Evolutionary conservation across 768 basidiomycete genomes (phyloP).

Genomic region (Paxillus involutus): DNA sequence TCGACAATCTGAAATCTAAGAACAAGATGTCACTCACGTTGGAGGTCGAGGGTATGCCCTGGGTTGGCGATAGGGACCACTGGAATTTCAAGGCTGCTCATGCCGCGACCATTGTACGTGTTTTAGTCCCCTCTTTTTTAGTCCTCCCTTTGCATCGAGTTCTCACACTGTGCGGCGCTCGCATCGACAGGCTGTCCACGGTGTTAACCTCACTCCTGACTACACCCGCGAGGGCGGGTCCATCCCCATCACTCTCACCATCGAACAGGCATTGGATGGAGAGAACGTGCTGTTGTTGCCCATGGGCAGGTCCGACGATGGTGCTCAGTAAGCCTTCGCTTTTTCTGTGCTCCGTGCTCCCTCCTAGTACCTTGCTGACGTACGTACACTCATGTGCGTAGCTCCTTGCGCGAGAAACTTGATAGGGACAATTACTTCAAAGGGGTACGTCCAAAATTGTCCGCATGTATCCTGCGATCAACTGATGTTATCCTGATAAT

Average conservation of each 20-base stretch:
- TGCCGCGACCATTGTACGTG: constrained; percentile 65
- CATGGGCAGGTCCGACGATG: constrained; percentile 91
- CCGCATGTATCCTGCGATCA: background rate
- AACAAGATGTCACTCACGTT: constrained; percentile 68
- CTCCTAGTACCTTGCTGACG: background rate
- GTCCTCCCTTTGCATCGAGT: no score
- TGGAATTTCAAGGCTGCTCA: constrained; percentile 89
- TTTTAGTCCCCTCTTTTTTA: background rate
- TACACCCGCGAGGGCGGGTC: constrained; percentile 84
- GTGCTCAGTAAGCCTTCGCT: constrained; percentile 66
- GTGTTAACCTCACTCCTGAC: constrained; percentile 58
- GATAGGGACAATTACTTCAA: constrained; percentile 83
- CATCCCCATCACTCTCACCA: constrained; percentile 84
- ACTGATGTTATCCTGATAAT: background rate
- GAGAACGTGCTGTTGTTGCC: constrained; percentile 85
- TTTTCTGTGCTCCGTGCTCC: background rate
- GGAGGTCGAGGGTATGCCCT: constrained; percentile 77
- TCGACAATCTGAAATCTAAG: constrained; percentile 77
- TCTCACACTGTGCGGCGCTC: background rate
- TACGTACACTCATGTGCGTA: constrained; percentile 19
- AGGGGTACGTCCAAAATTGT: constrained; percentile 48
- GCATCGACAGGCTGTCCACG: constrained; percentile 43
- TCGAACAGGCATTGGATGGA: constrained; percentile 69
- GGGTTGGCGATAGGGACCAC: constrained; percentile 76
- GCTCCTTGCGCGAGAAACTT: constrained; percentile 92